Conservation (phyloP, 2,329 filamentous ascomycete genomes). For the Daldinia sp. region DNA sequence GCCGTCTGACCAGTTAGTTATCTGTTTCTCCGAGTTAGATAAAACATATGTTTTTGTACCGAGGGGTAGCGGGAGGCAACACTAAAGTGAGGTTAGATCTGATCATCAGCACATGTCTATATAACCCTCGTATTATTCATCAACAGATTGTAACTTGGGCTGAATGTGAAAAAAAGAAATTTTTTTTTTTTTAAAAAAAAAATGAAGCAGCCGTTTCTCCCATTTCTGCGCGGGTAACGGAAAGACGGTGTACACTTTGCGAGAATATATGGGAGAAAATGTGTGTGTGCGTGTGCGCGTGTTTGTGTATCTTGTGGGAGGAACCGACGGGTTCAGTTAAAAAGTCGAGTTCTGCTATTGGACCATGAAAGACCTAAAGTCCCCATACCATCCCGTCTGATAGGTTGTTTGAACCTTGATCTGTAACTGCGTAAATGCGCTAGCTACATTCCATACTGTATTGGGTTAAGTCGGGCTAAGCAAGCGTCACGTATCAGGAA, state of each 20-base stretch:
- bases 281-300: neutral
- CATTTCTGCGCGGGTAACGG: neutral
- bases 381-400: conserved; percentile 18
- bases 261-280: conserved; percentile 11
- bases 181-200: no score
- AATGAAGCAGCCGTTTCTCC: neutral
- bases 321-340: conserved; percentile 1
- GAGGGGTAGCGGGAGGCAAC: conserved; percentile 11
- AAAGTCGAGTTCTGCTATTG: conserved; percentile 14
- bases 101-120: neutral
- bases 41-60: conserved; percentile 20
- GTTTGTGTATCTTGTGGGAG: neutral
- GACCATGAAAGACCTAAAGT: conserved; percentile 7
- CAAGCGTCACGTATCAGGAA: conserved; percentile 32
- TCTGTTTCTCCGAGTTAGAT: conserved; percentile 16
- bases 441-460: conserved; percentile 37
- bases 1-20: neutral
- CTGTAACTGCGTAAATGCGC: conserved; percentile 23
- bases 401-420: conserved; percentile 13
- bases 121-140: neutral
- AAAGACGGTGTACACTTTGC: conserved; percentile 26
- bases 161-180: neutral
- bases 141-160: conserved; percentile 1
- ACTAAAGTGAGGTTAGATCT: conserved; percentile 5
- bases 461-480: conserved; percentile 19